Conservation (phyloP, 192 early-diverging fungal genomes). For the Coemansia sp. region DNA sequence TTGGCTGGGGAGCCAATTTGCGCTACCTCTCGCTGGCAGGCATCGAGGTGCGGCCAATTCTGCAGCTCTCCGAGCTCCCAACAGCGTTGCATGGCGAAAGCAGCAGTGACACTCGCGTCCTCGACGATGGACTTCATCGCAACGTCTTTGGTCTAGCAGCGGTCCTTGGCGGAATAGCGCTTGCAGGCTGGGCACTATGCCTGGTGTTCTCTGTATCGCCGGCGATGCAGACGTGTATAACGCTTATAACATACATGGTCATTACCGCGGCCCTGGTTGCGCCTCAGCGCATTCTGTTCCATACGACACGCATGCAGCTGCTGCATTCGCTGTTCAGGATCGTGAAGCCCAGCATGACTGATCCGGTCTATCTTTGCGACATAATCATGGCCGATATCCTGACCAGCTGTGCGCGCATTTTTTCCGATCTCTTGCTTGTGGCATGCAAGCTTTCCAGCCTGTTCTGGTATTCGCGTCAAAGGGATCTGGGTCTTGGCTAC, state of each 20-base stretch:
- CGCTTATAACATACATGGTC: slow-evolving; percentile 34
- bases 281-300: slow-evolving; percentile 36
- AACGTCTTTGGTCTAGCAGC: slow-evolving; percentile 25
- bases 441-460: slow-evolving; percentile 59
- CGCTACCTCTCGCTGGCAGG: slow-evolving; percentile 33
- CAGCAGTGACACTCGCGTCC: neutral
- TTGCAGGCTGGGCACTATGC: slow-evolving; percentile 31
- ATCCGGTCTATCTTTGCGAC: slow-evolving; percentile 69
- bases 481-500: neutral
- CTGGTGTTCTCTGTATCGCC: slow-evolving; percentile 11
- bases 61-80: slow-evolving; percentile 32
- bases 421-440: slow-evolving; percentile 72
- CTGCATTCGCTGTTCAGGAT: slow-evolving; percentile 36
- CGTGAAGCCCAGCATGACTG: slow-evolving; percentile 33
- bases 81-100: slow-evolving; percentile 1
- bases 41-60: slow-evolving; percentile 30
- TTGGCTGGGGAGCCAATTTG: slow-evolving; percentile 49
- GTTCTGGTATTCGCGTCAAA: slow-evolving; percentile 18
- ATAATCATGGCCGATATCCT: slow-evolving; percentile 93
- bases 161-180: slow-evolving; percentile 15
- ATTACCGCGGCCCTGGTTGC: slow-evolving; percentile 20
- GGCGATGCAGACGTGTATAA: slow-evolving; percentile 16
- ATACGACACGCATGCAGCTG: slow-evolving; percentile 44
- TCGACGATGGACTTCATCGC: slow-evolving; percentile 17
- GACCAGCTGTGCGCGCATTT: slow-evolving; percentile 87